phyloP scores from a whole-genome alignment of 202 grass and related monocot genomes.

The Musa balbisiana region DNA sequence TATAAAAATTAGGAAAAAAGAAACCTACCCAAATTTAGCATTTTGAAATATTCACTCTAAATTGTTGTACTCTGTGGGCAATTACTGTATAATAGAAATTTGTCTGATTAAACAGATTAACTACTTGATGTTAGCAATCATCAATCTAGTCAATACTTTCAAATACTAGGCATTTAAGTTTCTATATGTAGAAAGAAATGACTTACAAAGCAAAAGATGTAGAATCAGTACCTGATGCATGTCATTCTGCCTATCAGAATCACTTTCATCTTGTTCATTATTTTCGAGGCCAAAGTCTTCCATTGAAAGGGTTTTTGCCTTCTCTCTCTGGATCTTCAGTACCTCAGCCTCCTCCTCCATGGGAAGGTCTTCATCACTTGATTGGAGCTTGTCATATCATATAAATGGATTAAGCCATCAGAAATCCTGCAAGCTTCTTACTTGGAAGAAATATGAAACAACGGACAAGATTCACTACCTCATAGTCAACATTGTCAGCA shows the following conservation, averaged over 20 bases:
- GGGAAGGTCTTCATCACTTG: conserved; percentile 51
- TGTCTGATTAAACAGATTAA: background rate
- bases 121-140: background rate
- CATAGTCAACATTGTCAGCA: conserved; percentile 36
- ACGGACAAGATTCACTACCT: conserved; percentile 18
- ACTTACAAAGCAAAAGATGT: background rate
- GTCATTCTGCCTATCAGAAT: conserved; percentile 33
- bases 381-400: conserved; percentile 26
- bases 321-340: conserved; percentile 42
- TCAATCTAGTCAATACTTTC: too few relatives aligned
- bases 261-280: conserved; percentile 41
- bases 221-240: conserved; percentile 38
- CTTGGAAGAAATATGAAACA: background rate
- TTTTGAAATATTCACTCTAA: background rate
- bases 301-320: conserved; percentile 44
- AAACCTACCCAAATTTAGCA: background rate
- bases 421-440: background rate
- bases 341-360: conserved; percentile 61
- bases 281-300: conserved; percentile 68
- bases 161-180: background rate
- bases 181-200: background rate
- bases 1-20: background rate
- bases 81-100: background rate
- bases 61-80: background rate
- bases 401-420: background rate